These are phyloP conservation scores for Nymphaea colorata DNA, from an alignment of 164 flowering plant genomes.

Conservation along the genomic window DNA sequence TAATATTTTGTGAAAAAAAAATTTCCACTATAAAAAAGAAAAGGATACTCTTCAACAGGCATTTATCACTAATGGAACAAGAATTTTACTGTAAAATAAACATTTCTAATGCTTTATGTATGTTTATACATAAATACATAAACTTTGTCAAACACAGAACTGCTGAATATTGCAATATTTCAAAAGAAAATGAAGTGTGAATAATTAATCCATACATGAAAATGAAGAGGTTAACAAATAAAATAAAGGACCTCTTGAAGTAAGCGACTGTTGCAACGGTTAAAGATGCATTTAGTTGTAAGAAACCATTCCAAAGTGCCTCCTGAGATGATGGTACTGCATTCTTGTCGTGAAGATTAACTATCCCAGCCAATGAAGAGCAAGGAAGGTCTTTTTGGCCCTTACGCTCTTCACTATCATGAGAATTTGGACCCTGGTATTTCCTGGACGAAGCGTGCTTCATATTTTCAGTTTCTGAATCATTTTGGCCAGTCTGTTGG, in stretches of 20 bases:
- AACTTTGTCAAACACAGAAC: background rate
- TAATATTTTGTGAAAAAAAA: too few species aligned
- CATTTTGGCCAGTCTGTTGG: background rate
- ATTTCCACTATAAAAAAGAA: too few species aligned
- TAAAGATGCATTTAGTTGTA: slow-evolving; percentile 37
- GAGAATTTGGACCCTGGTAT: background rate
- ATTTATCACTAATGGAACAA: background rate
- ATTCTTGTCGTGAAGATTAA: slow-evolving; percentile 11
- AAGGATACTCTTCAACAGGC: too few species aligned
- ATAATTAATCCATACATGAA: background rate
- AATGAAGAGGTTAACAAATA: background rate
- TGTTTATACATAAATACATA: background rate
- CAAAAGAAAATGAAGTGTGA: too few species aligned
- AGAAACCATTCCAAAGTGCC: slow-evolving; percentile 52
- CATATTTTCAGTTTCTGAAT: background rate
- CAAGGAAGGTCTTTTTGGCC: background rate
- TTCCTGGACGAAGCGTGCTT: background rate
- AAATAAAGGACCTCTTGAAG: slow-evolving; percentile 42
- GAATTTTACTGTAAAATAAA: background rate
- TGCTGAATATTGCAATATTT: too few species aligned
- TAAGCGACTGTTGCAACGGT: slow-evolving; percentile 36
- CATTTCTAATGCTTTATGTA: background rate
- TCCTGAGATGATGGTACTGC: slow-evolving; percentile 15
- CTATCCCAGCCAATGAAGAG: slow-evolving; percentile 5
- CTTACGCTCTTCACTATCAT: background rate